Evolutionary conservation across 345 rosid species (phyloP).

Genomic region (Aquilaria sinensis): DNA sequence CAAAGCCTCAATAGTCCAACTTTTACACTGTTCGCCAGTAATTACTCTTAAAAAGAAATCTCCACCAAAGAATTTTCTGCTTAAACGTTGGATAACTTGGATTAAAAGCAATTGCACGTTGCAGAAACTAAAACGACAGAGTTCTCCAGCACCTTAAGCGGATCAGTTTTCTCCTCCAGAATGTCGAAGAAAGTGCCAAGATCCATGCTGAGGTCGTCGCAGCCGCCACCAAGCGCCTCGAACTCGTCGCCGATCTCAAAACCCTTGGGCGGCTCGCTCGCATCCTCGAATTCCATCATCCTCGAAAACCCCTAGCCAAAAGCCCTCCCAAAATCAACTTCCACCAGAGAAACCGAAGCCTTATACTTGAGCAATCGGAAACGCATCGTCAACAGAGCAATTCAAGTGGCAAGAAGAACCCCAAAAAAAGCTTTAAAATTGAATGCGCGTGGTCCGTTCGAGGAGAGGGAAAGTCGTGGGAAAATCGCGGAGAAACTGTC

Average conservation of each 20-base stretch:
- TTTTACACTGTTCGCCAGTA: background rate
- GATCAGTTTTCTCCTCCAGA: conserved; percentile 29
- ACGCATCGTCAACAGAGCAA: background rate
- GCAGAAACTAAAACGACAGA: conserved; percentile 6
- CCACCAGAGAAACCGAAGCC: background rate
- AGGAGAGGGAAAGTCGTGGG: no score
- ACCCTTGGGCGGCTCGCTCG: conserved; percentile 16
- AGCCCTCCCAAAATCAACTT: conserved; percentile 1
- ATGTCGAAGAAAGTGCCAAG: conserved; percentile 29
- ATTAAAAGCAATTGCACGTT: background rate
- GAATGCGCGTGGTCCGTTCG: no score
- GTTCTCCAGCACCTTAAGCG: conserved; percentile 26
- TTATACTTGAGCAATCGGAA: conserved; percentile 8
- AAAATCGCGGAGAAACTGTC: no score
- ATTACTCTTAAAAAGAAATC: background rate
- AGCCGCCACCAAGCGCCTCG: conserved; percentile 14
- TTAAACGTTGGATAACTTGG: background rate
- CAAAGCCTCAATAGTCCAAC: background rate
- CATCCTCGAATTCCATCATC: conserved; percentile 31
- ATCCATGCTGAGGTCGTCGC: conserved; percentile 32
- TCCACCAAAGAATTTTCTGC: background rate
- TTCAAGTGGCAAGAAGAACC: background rate
- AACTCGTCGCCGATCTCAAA: conserved; percentile 9
- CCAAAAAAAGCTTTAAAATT: background rate
- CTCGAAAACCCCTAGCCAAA: conserved; percentile 11